Base-by-base conservation (phyloP, 129 eudicot genomes). In the Artemisia annua region DNA sequence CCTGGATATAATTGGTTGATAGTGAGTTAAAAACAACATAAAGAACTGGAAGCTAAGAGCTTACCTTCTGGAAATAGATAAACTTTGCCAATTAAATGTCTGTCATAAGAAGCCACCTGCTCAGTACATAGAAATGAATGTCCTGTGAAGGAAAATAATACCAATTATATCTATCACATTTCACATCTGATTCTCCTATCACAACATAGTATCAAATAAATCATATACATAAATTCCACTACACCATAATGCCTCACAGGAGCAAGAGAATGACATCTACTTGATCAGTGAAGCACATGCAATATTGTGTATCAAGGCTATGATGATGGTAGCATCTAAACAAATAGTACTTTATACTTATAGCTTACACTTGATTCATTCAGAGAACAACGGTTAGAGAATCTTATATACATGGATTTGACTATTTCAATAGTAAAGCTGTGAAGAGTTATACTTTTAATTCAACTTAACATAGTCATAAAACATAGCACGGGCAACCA, bases 11-110 rank as follows among this genome's bases (percentile, higher is more conserved):
- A 32, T 32, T 32, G 43, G 43, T 32, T 32, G 43, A 32, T 5
- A 4, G 43, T 32, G 1, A 39, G 46, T 39, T 39, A 6, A 39
- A 39, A 7, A 7, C 10, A 39, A 39, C 46, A 39, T 39, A 39
- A 67, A 67, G 58, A 18, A 19, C 13, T 48, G 19, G 44, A 48
- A n/a, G 69, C 44, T 19, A 67, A 65, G 54, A 20, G 20, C 43
- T 20, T 67, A 67, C 46, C 71, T 67, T 67, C 20, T 22, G 48
- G 14, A 67, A 13, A 49, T 48, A 22, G 35, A 67, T 22, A 5
- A 44, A 13, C 15, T 12, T 20, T 67, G 14, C 13, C 22, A 20
- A 14, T 67, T 20, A 7, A 67, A 67, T 18, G 48, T 6, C 22
- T 6, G 35, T 12, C 44, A 20, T 5, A 48, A 49, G 59, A 22